Conservation (phyloP, 495 filamentous ascomycete genomes). For the Xylaria acuta region DNA sequence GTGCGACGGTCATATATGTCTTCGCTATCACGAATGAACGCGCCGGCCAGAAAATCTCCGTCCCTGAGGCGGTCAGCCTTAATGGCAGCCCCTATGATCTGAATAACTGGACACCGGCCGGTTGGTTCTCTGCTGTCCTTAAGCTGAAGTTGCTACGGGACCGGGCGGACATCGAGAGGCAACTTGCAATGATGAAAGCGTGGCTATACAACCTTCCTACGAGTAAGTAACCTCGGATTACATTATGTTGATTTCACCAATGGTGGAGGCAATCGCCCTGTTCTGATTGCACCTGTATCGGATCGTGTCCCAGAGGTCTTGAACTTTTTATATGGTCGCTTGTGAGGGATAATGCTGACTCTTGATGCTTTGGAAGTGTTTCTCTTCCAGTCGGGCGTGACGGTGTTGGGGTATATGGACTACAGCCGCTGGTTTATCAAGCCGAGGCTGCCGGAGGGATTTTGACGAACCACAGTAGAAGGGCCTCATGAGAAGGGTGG, state of each 20-base stretch:
- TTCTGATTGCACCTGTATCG: not conserved
- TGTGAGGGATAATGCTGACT: not conserved
- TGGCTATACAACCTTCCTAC: slow-evolving; percentile 64
- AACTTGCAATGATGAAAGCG: slow-evolving; percentile 53
- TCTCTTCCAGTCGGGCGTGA: slow-evolving; percentile 47
- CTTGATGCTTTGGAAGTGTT: slow-evolving; percentile 42
- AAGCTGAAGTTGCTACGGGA: slow-evolving; percentile 48
- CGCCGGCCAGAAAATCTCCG: slow-evolving; percentile 50
- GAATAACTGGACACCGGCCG: slow-evolving; percentile 61
- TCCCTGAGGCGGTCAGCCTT: slow-evolving; percentile 39
- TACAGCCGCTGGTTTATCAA: slow-evolving; percentile 33
- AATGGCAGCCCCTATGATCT: slow-evolving; percentile 51
- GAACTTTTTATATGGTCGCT: not conserved
- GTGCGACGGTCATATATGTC: slow-evolving; percentile 52
- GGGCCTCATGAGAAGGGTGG: not conserved
- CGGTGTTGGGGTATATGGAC: slow-evolving; percentile 32
- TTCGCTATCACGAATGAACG: slow-evolving; percentile 53
- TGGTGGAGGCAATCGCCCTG: not conserved
- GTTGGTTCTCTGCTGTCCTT: slow-evolving; percentile 60
- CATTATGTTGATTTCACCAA: too few relatives aligned
- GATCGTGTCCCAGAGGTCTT: not conserved
- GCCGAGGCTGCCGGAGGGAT: not conserved
- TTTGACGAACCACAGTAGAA: not conserved
- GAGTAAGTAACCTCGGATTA: not conserved
- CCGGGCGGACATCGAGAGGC: slow-evolving; percentile 45